A percentile compares a stretch with the other conserved stretches of the same genome.
Evolutionary conservation across 495 filamentous ascomycete genomes (phyloP).

Genomic region (Physcia stellaris): DNA sequence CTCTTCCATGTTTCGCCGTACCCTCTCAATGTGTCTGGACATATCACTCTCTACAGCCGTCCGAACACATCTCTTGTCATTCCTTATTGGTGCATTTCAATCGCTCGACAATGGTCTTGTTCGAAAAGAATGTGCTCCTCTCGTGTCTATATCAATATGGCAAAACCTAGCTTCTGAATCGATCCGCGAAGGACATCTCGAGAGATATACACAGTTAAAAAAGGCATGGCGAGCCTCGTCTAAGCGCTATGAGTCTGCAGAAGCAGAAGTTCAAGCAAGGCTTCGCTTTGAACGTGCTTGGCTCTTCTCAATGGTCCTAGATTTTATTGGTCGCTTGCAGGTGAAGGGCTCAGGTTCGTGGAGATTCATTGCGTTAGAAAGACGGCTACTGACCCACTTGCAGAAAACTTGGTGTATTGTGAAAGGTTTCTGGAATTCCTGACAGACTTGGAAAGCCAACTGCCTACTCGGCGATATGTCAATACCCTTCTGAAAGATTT

Average conservation of each 20-base stretch:
- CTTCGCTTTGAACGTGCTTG: slow-evolving; percentile 87
- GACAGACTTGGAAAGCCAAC: slow-evolving; percentile 80
- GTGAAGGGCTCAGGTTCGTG: slow-evolving; percentile 27
- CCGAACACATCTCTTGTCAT: slow-evolving; percentile 67
- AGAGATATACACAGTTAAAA: slow-evolving; percentile 52
- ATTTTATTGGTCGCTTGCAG: slow-evolving; percentile 68
- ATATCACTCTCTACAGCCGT: slow-evolving; percentile 53
- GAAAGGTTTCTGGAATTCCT: slow-evolving; percentile 87
- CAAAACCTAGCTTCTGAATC: slow-evolving; percentile 69
- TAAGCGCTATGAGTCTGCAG: slow-evolving; percentile 79
- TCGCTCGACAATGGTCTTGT: slow-evolving; percentile 82
- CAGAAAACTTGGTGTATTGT: slow-evolving; percentile 68
- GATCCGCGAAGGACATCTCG: slow-evolving; percentile 52
- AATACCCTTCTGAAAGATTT: slow-evolving; percentile 86
- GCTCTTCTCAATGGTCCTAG: slow-evolving; percentile 75
- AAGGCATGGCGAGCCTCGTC: slow-evolving; percentile 84
- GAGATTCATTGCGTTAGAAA: not conserved
- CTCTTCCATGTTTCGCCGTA: slow-evolving; percentile 77
- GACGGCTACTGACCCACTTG: not conserved
- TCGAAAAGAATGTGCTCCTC: slow-evolving; percentile 86
- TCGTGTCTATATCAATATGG: slow-evolving; percentile 93
- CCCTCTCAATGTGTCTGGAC: slow-evolving; percentile 82
- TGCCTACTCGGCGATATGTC: slow-evolving; percentile 87
- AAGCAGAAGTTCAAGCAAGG: slow-evolving; percentile 63
- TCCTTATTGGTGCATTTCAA: slow-evolving; percentile 84